phyloP scores from a whole-genome alignment of 2,329 filamentous ascomycete species.

The Pseudocercospora eumusae region DNA sequence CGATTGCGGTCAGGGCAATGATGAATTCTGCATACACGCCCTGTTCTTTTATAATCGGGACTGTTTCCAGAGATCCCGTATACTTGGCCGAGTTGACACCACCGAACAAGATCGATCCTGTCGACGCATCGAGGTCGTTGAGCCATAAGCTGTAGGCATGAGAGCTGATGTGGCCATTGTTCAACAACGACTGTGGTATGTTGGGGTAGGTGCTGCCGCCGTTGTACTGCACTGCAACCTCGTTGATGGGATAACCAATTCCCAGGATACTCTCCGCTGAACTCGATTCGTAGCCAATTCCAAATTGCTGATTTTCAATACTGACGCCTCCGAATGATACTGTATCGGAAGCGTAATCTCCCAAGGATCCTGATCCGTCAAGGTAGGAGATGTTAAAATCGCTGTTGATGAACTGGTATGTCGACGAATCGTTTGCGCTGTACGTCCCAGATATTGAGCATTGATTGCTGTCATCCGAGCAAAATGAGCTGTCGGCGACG shows the following conservation, averaged over 20 bases:
- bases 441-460: conserved; percentile 69
- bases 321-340: conserved; percentile 60
- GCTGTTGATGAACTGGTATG: conserved; percentile 71
- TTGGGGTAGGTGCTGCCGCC: conserved; percentile 55
- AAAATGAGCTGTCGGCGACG: conserved; percentile 62
- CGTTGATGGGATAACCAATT: conserved; percentile 78
- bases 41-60: conserved; percentile 58
- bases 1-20: conserved; percentile 54
- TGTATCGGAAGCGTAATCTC: conserved; percentile 79
- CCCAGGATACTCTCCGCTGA: conserved; percentile 74
- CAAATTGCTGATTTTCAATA: conserved; percentile 66
- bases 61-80: conserved; percentile 60
- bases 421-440: conserved; percentile 69
- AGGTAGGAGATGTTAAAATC: conserved; percentile 87
- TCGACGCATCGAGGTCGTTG: conserved; percentile 60
- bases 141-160: conserved; percentile 70
- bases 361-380: conserved; percentile 73
- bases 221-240: conserved; percentile 67
- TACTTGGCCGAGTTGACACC: conserved; percentile 79
- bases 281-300: conserved; percentile 65
- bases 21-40: conserved; percentile 56
- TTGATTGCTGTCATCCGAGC: conserved; percentile 47
- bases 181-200: conserved; percentile 64
- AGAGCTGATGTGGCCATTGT: conserved; percentile 62
- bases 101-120: conserved; percentile 74